These are phyloP conservation scores for Kodamaea kaohsiungensis DNA, from an alignment of 805 yeast species.

Conservation along the genomic window DNA sequence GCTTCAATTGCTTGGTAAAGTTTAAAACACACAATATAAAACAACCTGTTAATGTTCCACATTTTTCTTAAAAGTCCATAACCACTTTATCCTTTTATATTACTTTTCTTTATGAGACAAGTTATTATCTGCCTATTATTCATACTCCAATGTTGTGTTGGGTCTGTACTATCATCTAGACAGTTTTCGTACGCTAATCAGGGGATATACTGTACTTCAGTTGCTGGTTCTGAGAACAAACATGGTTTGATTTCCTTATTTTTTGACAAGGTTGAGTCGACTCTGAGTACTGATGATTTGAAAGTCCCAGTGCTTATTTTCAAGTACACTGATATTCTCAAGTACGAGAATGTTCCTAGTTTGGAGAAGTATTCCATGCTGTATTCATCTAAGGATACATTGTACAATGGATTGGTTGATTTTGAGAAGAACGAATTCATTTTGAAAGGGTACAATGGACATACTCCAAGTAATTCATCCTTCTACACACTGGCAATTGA, in stretches of 20 bases:
- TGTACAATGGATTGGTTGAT: constrained; percentile 15
- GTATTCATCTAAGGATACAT: constrained; percentile 9
- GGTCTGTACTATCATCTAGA: neutral
- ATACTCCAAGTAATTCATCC: constrained; percentile 3
- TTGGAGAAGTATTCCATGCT: constrained; percentile 13
- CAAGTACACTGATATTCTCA: constrained; percentile 22
- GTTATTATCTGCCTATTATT: neutral
- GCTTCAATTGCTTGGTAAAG: too few species aligned
- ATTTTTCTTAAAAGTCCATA: too few species aligned
- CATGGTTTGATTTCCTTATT: constrained; percentile 12
- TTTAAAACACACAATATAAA: too few species aligned
- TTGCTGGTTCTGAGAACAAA: constrained; percentile 1
- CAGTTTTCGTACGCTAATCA: neutral
- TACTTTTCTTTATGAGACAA: neutral
- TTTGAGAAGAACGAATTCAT: constrained; percentile 16
- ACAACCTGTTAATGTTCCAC: too few species aligned
- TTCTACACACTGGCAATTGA: neutral
- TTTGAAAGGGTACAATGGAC: neutral
- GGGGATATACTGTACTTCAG: neutral
- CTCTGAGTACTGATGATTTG: constrained; percentile 10
- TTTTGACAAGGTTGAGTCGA: constrained; percentile 11
- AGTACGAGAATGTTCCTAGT: constrained; percentile 21
- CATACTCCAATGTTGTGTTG: neutral
- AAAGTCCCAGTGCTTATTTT: constrained; percentile 27
- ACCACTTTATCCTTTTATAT: too few species aligned